phyloP scores from a whole-genome alignment of 2,329 filamentous ascomycete species.

The Fusarium poae region DNA sequence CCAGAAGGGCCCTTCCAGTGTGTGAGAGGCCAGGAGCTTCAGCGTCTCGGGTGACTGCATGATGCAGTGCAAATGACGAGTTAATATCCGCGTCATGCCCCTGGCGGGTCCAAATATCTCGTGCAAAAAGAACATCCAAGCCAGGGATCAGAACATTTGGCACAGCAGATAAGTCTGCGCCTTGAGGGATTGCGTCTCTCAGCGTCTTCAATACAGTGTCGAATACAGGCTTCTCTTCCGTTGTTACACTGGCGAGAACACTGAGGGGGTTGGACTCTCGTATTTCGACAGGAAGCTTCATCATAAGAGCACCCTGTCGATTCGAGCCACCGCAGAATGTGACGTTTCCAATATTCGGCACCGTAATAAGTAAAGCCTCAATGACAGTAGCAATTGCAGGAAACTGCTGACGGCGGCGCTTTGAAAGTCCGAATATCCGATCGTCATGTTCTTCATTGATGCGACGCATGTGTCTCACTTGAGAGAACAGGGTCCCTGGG shows the following conservation, averaged over 20 bases:
- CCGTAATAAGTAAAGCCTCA: conserved; percentile 75
- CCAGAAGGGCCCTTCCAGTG: conserved; percentile 76
- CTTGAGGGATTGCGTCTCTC: conserved; percentile 58
- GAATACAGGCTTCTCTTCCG: conserved; percentile 50
- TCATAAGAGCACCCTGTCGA: conserved; percentile 84
- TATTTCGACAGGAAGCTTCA: conserved; percentile 70
- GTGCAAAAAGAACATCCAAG: conserved; percentile 61
- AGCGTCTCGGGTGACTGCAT: conserved; percentile 76
- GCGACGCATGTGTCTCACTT: conserved; percentile 64
- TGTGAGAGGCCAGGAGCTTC: conserved; percentile 81
- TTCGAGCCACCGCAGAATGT: conserved; percentile 92
- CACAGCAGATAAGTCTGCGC: conserved; percentile 52
- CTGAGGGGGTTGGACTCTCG: conserved; percentile 75
- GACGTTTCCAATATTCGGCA: conserved; percentile 78
- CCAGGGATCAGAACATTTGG: conserved; percentile 60
- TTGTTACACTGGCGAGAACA: conserved; percentile 49
- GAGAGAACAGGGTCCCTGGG: conserved; percentile 69
- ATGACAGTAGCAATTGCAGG: conserved; percentile 86
- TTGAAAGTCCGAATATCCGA: conserved; percentile 82
- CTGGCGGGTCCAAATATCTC: conserved; percentile 64
- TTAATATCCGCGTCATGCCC: conserved; percentile 66
- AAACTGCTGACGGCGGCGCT: conserved; percentile 82
- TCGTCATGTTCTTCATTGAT: conserved; percentile 63
- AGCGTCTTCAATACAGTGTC: conserved; percentile 57
- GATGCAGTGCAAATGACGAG: conserved; percentile 78